Conservation (phyloP, 352 stramenopile genomes). For the Phytophthora cryptogea region DNA sequence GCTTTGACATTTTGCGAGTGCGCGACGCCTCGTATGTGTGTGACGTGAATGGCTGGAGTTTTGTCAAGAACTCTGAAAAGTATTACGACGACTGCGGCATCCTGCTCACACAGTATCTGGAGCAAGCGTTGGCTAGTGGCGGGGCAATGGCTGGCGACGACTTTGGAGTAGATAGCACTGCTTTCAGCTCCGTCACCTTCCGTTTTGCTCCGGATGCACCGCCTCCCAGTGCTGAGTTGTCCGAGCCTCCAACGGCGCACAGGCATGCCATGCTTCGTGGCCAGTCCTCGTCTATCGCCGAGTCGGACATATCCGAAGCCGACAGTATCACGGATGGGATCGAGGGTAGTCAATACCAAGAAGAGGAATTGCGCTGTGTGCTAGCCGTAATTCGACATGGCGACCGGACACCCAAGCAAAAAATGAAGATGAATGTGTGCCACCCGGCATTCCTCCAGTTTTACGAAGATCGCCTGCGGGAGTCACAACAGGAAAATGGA, state of each 20-base stretch:
- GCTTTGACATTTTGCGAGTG: constrained; percentile 98
- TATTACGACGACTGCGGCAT: constrained; percentile 99
- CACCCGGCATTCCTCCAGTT: constrained; percentile 90
- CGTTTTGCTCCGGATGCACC: constrained; percentile 53
- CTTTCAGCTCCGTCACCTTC: constrained; percentile 70
- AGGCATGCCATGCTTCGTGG: constrained; percentile 33
- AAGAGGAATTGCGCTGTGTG: constrained; percentile 99
- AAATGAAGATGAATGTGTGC: constrained; percentile 97
- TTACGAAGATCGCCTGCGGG: constrained; percentile 64
- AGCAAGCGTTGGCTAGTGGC: constrained; percentile 51
- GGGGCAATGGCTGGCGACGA: constrained; percentile 38
- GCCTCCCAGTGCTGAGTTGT: constrained; percentile 53
- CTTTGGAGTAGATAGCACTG: constrained; percentile 55
- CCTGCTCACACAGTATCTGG: constrained; percentile 89
- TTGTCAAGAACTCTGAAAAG: constrained; percentile 99
- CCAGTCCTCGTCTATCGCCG: constrained; percentile 33
- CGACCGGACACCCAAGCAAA: constrained; percentile 99
- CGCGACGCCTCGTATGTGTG: constrained; percentile 95
- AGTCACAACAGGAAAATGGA: constrained; percentile 34
- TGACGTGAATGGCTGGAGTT: constrained; percentile 99
- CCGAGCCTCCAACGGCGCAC: constrained; percentile 51
- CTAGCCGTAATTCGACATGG: constrained; percentile 99
- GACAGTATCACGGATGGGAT: constrained; percentile 34
- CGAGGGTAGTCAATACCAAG: constrained; percentile 44
- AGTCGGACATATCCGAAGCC: constrained; percentile 31